Percentiles rank a stretch among this genome's conserved stretches.
phyloP scores from a whole-genome alignment of 208 protist species.

The Leishmania braziliensis region DNA sequence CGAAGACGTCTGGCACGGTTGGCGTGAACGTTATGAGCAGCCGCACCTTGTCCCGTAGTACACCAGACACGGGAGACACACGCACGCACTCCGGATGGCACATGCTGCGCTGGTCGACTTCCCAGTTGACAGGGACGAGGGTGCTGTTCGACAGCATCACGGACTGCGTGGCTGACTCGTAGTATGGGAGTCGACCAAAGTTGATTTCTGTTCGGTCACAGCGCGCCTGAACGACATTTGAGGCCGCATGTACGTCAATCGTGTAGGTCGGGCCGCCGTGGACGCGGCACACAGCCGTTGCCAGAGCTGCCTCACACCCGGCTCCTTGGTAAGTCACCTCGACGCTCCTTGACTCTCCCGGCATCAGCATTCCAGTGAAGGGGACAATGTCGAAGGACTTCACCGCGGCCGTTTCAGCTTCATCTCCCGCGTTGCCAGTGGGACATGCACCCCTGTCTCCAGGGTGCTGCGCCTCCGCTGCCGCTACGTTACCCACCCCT shows the following conservation, averaged over 20 bases:
- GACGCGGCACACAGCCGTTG: constrained; percentile 89
- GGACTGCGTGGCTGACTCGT: constrained; percentile 57
- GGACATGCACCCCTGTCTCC: constrained; percentile 22
- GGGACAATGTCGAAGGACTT: constrained; percentile 95
- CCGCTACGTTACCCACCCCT: not conserved
- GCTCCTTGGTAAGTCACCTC: constrained; percentile 88
- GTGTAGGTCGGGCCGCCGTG: constrained; percentile 91
- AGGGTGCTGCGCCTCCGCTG: constrained; percentile 26
- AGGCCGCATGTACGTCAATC: constrained; percentile 77
- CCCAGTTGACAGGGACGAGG: constrained; percentile 85
- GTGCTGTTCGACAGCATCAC: constrained; percentile 92
- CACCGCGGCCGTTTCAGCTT: constrained; percentile 5
- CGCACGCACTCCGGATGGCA: constrained; percentile 58
- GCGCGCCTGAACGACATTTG: constrained; percentile 77
- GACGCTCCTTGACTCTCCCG: constrained; percentile 76
- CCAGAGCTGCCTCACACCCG: constrained; percentile 11
- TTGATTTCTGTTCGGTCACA: constrained; percentile 90
- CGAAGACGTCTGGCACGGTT: constrained; percentile 80
- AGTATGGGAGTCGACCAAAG: constrained; percentile 90
- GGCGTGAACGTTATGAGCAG: constrained; percentile 82
- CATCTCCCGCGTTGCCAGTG: constrained; percentile 19
- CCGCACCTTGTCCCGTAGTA: constrained; percentile 71
- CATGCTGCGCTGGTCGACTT: constrained; percentile 60
- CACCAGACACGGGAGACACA: constrained; percentile 76
- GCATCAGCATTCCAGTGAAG: constrained; percentile 85